These are phyloP conservation scores for Venustampulla echinocandica DNA, from an alignment of 495 filamentous ascomycete species.

Conservation along the genomic window DNA sequence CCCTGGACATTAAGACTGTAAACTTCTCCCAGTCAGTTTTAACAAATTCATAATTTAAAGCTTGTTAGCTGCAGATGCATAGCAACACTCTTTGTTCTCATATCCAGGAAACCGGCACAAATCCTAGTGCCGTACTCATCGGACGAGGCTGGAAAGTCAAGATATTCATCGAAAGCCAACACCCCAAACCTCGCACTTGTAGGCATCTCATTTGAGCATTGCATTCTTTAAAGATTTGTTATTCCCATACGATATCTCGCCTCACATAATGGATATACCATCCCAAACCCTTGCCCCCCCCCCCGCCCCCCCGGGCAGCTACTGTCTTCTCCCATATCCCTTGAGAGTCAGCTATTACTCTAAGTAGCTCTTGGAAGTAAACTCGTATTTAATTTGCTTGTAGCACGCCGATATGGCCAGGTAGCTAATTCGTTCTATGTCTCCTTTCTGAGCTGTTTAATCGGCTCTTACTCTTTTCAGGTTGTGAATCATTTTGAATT, in stretches of 20 bases:
- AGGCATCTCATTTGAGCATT: no score
- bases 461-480: conserved; percentile 45
- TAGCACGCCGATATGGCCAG: conserved; percentile 53
- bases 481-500: conserved; percentile 50
- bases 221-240: conserved; percentile 68
- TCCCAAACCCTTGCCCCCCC: conserved; percentile 57
- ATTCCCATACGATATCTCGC: no score
- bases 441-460: conserved; percentile 54
- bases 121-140: conserved; percentile 68
- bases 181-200: no score
- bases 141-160: conserved; percentile 55
- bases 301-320: conserved; percentile 63
- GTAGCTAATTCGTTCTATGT: conserved; percentile 64
- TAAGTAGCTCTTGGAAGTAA: conserved; percentile 79
- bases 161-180: conserved; percentile 65
- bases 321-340: conserved; percentile 49
- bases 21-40: conserved; percentile 37
- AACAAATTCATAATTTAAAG: conserved; percentile 46
- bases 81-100: conserved; percentile 53
- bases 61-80: conserved; percentile 46
- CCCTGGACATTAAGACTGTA: conserved; percentile 28
- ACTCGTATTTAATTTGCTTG: conserved; percentile 58
- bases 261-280: no score
- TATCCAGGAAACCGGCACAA: conserved; percentile 65
- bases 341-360: conserved; percentile 60